Percentiles rank a stretch among this genome's conserved stretches.
phyloP scores from a whole-genome alignment of 1,284 basidiomycete species.

The Rhodotorula sp. region DNA sequence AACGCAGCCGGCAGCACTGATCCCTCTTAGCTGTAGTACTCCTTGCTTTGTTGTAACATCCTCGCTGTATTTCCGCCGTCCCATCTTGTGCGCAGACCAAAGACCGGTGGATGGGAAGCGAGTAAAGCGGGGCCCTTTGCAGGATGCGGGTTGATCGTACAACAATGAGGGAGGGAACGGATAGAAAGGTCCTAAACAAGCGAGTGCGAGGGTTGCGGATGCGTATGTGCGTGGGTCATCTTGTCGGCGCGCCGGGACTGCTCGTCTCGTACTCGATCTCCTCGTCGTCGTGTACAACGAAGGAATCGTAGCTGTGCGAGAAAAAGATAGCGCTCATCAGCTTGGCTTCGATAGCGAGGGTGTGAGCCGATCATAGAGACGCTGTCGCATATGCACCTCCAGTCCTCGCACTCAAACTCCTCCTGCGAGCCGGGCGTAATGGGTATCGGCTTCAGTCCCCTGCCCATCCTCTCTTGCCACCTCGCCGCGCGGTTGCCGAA shows the following conservation, averaged over 20 bases:
- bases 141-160: no score
- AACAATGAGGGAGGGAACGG: no score
- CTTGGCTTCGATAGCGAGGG: no score
- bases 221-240: no score
- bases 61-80: not conserved
- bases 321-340: not conserved
- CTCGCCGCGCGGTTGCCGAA: not conserved
- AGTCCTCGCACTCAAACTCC: slow-evolving; percentile 7
- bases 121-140: no score
- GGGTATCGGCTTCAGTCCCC: not conserved
- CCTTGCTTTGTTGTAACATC: not conserved
- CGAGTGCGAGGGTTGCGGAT: no score
- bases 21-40: not conserved
- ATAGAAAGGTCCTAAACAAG: no score
- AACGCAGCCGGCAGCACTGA: slow-evolving; percentile 6
- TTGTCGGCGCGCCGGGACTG: slow-evolving; percentile 1
- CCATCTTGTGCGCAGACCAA: no score
- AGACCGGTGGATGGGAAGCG: no score
- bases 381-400: slow-evolving; percentile 3
- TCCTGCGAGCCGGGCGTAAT: slow-evolving; percentile 4
- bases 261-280: slow-evolving; percentile 9
- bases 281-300: slow-evolving; percentile 14
- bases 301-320: slow-evolving; percentile 15
- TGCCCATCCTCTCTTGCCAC: not conserved
- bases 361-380: no score